Evolutionary conservation across 768 basidiomycete genomes (phyloP).

Genomic region (Cyathus striatus): DNA sequence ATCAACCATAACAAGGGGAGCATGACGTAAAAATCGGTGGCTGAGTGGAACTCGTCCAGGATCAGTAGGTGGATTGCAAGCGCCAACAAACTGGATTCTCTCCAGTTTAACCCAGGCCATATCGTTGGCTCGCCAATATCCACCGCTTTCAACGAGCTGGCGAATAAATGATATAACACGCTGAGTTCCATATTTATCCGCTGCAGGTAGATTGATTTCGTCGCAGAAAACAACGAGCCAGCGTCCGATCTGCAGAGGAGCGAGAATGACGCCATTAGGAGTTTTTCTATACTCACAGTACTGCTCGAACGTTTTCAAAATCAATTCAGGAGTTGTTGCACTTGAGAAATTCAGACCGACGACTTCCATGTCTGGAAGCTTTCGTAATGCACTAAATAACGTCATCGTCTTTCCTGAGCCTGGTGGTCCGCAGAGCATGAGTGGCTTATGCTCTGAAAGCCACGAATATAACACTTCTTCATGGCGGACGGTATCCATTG

Average conservation of each 20-base stretch:
- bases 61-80: constrained; percentile 98
- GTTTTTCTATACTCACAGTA: constrained; percentile 99
- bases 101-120: constrained; percentile 98
- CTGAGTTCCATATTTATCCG: constrained; percentile 98
- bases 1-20: constrained; percentile 97
- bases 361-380: constrained; percentile 97
- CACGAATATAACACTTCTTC: constrained; percentile 98
- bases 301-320: constrained; percentile 99
- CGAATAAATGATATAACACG: constrained; percentile 97
- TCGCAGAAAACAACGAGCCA: constrained; percentile 99
- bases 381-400: constrained; percentile 93
- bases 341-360: constrained; percentile 99
- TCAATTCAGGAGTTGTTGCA: constrained; percentile 95
- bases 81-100: constrained; percentile 99
- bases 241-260: constrained; percentile 90
- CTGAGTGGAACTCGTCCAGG: constrained; percentile 98
- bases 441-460: constrained; percentile 97
- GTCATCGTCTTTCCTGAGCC: constrained; percentile 99
- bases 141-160: constrained; percentile 91
- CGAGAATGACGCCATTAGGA: constrained; percentile 93
- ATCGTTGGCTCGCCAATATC: constrained; percentile 92
- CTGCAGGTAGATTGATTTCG: constrained; percentile 96
- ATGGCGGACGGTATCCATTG: constrained; percentile 96
- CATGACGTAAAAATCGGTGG: constrained; percentile 96
- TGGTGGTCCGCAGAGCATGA: constrained; percentile 98